These are phyloP conservation scores for Vanderwaltozyma yarrowii DNA, from an alignment of 805 yeast genomes.

Conservation along the genomic window DNA sequence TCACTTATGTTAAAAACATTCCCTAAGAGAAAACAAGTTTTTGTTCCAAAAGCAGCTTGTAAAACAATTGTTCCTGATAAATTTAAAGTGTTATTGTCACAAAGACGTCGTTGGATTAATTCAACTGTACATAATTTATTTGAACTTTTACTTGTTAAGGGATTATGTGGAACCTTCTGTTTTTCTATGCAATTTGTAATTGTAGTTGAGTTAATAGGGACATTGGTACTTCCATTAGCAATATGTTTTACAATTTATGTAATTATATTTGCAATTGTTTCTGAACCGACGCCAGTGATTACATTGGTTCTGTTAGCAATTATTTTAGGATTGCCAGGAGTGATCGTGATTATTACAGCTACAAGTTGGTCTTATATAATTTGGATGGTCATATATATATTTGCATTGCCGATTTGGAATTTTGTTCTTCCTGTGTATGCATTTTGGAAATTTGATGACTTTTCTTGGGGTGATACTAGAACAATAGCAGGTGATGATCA, in stretches of 20 bases:
- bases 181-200: constrained; percentile 92
- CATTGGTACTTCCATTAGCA: constrained; percentile 86
- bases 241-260: constrained; percentile 75
- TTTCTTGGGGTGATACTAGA: constrained; percentile 94
- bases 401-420: constrained; percentile 91
- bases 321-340: constrained; percentile 79
- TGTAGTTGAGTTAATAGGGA: constrained; percentile 73
- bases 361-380: constrained; percentile 59
- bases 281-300: constrained; percentile 67
- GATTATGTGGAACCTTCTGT: constrained; percentile 89
- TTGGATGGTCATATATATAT: constrained; percentile 69
- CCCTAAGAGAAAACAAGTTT: constrained; percentile 80
- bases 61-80: constrained; percentile 79
- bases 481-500: constrained; percentile 58
- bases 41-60: constrained; percentile 86
- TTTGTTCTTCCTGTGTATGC: constrained; percentile 79
- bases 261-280: constrained; percentile 55
- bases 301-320: constrained; percentile 67
- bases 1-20: constrained; percentile 81
- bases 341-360: constrained; percentile 70
- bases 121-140: constrained; percentile 87
- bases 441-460: constrained; percentile 92
- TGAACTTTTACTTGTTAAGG: constrained; percentile 75
- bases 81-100: constrained; percentile 72
- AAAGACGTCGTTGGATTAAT: constrained; percentile 94